Percentiles rank a stretch among this genome's conserved stretches.
Conservation (phyloP, 2,329 filamentous ascomycete species). For the Alternaria gaisen region DNA sequence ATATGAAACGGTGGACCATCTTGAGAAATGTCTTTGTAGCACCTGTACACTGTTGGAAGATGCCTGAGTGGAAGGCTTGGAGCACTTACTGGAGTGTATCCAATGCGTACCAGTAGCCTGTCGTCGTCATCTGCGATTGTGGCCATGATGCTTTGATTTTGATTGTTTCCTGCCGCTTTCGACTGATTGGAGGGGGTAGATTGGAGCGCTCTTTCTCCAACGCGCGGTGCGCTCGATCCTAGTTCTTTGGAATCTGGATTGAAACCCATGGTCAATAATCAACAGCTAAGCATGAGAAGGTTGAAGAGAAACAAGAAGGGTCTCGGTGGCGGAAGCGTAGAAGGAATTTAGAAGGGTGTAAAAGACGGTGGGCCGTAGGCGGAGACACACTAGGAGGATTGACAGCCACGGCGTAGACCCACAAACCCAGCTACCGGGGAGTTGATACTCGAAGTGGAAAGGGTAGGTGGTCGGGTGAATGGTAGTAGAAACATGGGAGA, state of each 20-base stretch:
- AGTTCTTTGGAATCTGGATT: constrained; percentile 35
- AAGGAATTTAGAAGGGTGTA: constrained; percentile 33
- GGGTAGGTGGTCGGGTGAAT: constrained; percentile 33
- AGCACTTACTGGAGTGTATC: constrained; percentile 66
- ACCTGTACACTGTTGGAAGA: constrained; percentile 57
- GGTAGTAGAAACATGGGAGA: constrained; percentile 24
- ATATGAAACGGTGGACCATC: constrained; percentile 73
- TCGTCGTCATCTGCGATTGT: constrained; percentile 68
- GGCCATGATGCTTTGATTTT: constrained; percentile 51
- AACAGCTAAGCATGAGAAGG: constrained; percentile 33
- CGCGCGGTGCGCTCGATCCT: constrained; percentile 16
- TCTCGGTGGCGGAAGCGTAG: constrained; percentile 20
- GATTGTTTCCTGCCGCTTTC: constrained; percentile 32
- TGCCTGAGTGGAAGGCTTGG: background rate
- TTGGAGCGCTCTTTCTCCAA: constrained; percentile 24
- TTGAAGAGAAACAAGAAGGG: constrained; percentile 11
- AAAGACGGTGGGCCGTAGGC: constrained; percentile 39
- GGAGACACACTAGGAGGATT: constrained; percentile 39
- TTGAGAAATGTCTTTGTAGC: constrained; percentile 69
- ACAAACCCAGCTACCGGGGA: constrained; percentile 35
- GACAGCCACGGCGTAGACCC: constrained; percentile 39
- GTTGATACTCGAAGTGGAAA: constrained; percentile 38
- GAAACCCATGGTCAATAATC: constrained; percentile 40
- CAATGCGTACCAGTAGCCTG: constrained; percentile 67
- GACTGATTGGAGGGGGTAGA: constrained; percentile 31